Evolutionary conservation across 495 filamentous ascomycete genomes (phyloP).

Genomic region (Peziza echinospora): DNA sequence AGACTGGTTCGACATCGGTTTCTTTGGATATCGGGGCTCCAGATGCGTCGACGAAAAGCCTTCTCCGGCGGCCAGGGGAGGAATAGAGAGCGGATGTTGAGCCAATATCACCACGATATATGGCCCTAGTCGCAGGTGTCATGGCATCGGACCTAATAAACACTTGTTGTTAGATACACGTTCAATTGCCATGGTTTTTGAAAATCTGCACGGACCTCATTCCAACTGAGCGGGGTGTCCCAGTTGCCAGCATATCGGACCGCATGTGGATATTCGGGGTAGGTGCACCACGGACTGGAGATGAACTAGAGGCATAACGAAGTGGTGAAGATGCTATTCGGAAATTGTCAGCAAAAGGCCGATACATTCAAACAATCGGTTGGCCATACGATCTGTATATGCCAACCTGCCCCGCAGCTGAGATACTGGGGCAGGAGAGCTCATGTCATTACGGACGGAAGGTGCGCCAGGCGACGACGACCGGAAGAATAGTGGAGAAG

Average conservation of each 20-base stretch:
- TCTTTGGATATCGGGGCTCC: conserved; percentile 12
- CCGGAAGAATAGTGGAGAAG: background rate
- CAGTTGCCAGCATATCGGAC: conserved; percentile 4
- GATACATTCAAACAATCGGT: too few species aligned
- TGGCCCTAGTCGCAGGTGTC: conserved; percentile 9
- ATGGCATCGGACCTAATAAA: conserved; percentile 3
- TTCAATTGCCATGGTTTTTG: conserved; percentile 3
- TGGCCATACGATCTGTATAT: background rate
- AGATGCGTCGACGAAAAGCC: conserved; percentile 18
- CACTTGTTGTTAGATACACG: background rate
- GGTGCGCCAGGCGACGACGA: background rate
- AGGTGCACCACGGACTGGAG: conserved; percentile 5
- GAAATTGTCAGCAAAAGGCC: too few species aligned
- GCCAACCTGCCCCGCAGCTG: background rate
- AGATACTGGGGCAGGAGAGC: background rate
- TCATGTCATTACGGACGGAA: background rate
- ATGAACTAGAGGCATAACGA: conserved; percentile 17
- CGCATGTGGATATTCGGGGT: background rate
- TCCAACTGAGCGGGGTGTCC: conserved; percentile 6
- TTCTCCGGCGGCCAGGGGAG: conserved; percentile 15
- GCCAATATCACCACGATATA: conserved; percentile 17
- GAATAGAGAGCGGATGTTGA: conserved; percentile 15
- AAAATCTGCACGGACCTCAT: conserved; percentile 13
- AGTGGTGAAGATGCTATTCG: conserved; percentile 16
- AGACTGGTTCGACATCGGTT: conserved; percentile 5